A percentile compares a stretch with the other conserved stretches of the same genome.
phyloP scores from a whole-genome alignment of 108 stramenopile species.

The Chaetoceros muelleri region DNA sequence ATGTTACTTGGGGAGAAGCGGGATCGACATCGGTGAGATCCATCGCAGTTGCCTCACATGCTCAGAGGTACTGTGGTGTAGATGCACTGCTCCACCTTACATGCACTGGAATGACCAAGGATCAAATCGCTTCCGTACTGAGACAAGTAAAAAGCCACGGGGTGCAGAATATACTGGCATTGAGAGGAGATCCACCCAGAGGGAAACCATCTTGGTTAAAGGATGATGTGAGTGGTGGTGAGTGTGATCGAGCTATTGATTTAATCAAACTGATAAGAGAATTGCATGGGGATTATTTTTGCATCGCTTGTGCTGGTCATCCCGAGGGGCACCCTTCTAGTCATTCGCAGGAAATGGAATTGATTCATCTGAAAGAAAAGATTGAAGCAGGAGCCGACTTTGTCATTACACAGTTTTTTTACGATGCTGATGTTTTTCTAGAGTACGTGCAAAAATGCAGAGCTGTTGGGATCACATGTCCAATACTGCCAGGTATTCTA shows the following conservation, averaged over 20 bases:
- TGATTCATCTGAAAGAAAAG: constrained; percentile 86
- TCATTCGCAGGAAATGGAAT: constrained; percentile 43
- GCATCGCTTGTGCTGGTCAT: constrained; percentile 92
- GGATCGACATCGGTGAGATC: constrained; percentile 72
- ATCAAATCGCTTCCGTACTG: constrained; percentile 33
- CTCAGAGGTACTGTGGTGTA: constrained; percentile 79
- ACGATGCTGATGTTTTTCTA: constrained; percentile 73
- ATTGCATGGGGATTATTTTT: constrained; percentile 89
- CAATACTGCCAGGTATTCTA: constrained; percentile 92
- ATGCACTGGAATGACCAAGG: constrained; percentile 70
- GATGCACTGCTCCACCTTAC: constrained; percentile 90
- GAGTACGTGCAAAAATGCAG: constrained; percentile 68
- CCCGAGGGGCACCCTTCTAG: constrained; percentile 91
- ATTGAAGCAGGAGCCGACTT: constrained; percentile 92
- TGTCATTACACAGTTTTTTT: constrained; percentile 95
- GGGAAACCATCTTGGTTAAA: constrained; percentile 71
- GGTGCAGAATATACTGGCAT: constrained; percentile 82
- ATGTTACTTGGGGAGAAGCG: constrained; percentile 89
- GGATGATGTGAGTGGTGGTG: constrained; percentile 52
- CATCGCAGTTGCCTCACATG: constrained; percentile 70
- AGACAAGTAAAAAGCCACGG: constrained; percentile 50
- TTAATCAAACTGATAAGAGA: constrained; percentile 82
- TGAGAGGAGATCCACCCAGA: constrained; percentile 91
- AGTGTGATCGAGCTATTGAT: constrained; percentile 81
- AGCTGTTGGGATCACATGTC: constrained; percentile 70